A percentile compares a stretch with the other conserved stretches of the same genome.
Conservation (phyloP, 1,284 basidiomycete species). For the Papiliotrema flavescens region DNA sequence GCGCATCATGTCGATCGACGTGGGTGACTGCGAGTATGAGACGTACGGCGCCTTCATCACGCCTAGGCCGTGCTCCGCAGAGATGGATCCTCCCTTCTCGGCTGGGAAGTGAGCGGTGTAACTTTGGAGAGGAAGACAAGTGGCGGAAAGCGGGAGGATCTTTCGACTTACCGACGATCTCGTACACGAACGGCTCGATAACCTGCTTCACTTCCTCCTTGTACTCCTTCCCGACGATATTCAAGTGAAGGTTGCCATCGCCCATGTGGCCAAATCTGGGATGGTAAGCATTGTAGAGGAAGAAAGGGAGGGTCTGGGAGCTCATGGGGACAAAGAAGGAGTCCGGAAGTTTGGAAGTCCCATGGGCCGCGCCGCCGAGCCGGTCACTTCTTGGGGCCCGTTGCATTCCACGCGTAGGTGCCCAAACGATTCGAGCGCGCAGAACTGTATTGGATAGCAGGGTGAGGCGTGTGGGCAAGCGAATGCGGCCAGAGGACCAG, state of each 20-base stretch:
- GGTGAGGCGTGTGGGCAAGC: no score
- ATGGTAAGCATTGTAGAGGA: no score
- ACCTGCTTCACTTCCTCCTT: constrained; percentile 75
- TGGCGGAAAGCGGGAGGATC: neutral
- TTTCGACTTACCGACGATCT: constrained; percentile 60
- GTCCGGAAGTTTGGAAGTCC: no score
- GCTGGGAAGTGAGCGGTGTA: constrained; percentile 16
- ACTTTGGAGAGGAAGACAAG: neutral
- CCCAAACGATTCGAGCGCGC: no score
- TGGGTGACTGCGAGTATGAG: constrained; percentile 76
- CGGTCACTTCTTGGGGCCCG: no score
- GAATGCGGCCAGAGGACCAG: no score
- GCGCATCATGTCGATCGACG: constrained; percentile 84
- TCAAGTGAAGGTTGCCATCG: constrained; percentile 91
- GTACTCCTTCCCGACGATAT: constrained; percentile 77
- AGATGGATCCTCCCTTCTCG: constrained; percentile 75
- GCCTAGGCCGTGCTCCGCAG: constrained; percentile 92
- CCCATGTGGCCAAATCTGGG: constrained; percentile 85
- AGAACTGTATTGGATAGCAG: no score
- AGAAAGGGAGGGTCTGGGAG: no score
- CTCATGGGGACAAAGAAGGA: no score
- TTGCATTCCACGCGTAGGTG: no score
- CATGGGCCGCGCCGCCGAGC: no score
- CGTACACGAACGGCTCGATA: constrained; percentile 91
- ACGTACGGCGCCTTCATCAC: constrained; percentile 92